These are phyloP conservation scores for Conticribra weissflogii DNA, from an alignment of 108 stramenopile genomes.

Conservation along the genomic window DNA sequence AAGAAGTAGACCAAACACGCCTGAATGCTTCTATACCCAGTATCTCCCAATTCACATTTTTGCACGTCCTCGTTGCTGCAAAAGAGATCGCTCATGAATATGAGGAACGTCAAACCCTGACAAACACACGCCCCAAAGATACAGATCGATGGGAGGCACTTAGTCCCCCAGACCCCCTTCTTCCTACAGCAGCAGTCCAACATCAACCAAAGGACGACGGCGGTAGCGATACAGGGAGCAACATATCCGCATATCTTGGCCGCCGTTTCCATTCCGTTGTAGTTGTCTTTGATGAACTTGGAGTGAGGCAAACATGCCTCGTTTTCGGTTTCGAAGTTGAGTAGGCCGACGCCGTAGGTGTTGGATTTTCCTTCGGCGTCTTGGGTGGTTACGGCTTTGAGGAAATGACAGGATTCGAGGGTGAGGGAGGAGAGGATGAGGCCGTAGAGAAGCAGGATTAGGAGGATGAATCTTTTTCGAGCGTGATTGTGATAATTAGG, in stretches of 20 bases:
- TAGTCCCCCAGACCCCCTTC: conserved; percentile 29
- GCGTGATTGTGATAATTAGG: too few species aligned
- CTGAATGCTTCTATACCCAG: conserved; percentile 39
- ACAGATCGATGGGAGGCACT: conserved; percentile 29
- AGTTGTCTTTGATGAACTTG: conserved; percentile 29
- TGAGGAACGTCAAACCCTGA: conserved; percentile 45
- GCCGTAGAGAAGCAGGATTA: conserved; percentile 35
- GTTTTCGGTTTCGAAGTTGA: conserved; percentile 27
- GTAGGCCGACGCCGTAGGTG: conserved; percentile 36
- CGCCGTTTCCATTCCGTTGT: conserved; percentile 48
- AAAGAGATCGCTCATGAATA: conserved; percentile 36
- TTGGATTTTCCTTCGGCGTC: conserved; percentile 7
- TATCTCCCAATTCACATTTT: conserved; percentile 26
- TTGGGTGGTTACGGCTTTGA: conserved; percentile 20
- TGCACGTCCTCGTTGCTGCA: conserved; percentile 36
- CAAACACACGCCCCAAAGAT: conserved; percentile 8
- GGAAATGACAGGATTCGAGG: conserved; percentile 25
- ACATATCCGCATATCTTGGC: conserved; percentile 38
- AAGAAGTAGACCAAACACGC: conserved; percentile 29
- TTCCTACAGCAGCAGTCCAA: conserved; percentile 39
- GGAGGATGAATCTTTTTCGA: conserved; percentile 5
- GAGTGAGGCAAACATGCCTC: conserved; percentile 32
- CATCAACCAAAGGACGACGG: conserved; percentile 10
- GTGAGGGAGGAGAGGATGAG: conserved; percentile 24
- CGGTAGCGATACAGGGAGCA: conserved; percentile 19